Evolutionary conservation across 306 rosid species (phyloP), one percentile per base, ranked within the genome.

Genomic region (Cucurbita maxima): DNA sequence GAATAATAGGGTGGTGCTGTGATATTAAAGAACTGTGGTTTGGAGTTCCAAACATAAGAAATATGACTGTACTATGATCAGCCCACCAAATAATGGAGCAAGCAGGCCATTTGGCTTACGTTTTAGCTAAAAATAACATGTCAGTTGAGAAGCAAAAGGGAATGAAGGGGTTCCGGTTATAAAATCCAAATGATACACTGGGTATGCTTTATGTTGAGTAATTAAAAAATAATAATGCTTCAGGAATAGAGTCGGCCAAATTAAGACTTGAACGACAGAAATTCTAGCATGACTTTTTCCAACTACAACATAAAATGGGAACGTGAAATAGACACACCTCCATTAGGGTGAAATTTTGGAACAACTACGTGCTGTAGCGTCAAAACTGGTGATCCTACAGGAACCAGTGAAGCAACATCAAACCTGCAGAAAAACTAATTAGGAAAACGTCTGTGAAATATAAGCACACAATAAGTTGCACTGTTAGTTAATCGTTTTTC

Each of bases 381-480:
- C 78, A 94, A 86, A 82, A 91, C 92, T 59, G 97, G 99, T 67
- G 99, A 88, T 73, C 84, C 64, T 48, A 85, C 78, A 78, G 91
- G 96, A 79, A 79, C 84, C 76, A 94, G 76, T 75, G 85, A 72
- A 74, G 97, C 96, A 16, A 89, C 88, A 45, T 91, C 99, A 85
- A 86, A 91, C 96, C 97, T 94, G 76, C 76, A 84, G 73, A 74
- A 61, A 73, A 50, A 72, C 59, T 75, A 41, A 51, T 5, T 50
- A 70, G 58, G 5, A 50, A 20, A 75, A 58, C 8, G 43, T 64
- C 34, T 8, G 20, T 8, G 40, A 20, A 54, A 36, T 16, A 44
- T 72, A 75, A 36, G 55, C 34, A 20, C 34, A 72, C 41, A 8
- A 5, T n/a, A 59, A 77, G 73, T 47, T 66, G 22, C 74, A 22